Base-by-base conservation (phyloP, 805 yeast species). In the Deakozyma indianensis region DNA sequence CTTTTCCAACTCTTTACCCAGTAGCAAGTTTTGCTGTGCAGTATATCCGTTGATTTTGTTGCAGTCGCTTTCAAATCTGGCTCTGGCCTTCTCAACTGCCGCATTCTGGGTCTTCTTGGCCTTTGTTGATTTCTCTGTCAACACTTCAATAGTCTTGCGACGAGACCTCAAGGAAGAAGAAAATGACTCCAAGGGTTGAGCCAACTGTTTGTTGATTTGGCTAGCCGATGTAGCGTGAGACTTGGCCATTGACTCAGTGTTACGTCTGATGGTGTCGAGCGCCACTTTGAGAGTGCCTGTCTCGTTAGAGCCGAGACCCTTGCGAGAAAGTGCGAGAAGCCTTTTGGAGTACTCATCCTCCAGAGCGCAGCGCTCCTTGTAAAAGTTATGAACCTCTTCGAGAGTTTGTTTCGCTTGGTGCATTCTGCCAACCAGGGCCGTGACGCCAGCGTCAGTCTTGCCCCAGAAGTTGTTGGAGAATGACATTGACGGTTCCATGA, bases 301-400 rank as follows among this genome's bases (percentile, higher is more conserved):
- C 51, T 78, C 84, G 47, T 65, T 67, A 2, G 73, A 56, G 1
- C 87, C 88, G 3, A 77, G 60, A 0, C 65, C 54, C 52, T 68
- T 71, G 43, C 64, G 61, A 20, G 83, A 64, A 21, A 85, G 62
- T 15, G 70, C 66, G 41, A 64, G 64, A 51, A 86, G 59, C 48
- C 69, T 70, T 46, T 74, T 71, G 32, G 78, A 64, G 55, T 83
- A 83, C 22, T 86, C 95, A 49, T 77, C 81, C 54, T 85, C 95
- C 35, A 86, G 71, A 15, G 73, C 65, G 1, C 73, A 63, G 32
- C 70, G 55, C 47, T 78, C 83, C 48, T 66, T 71, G 60, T 75
- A 76, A 50, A 71, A 76, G 1, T 55, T 52, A 5, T 64, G 57
- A 16, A 79, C 54, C 24, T 70, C 73, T 23, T 75, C 78, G 43